Conservation (phyloP, 73 alveolate genomes). For the Paramecium primaurelia region DNA sequence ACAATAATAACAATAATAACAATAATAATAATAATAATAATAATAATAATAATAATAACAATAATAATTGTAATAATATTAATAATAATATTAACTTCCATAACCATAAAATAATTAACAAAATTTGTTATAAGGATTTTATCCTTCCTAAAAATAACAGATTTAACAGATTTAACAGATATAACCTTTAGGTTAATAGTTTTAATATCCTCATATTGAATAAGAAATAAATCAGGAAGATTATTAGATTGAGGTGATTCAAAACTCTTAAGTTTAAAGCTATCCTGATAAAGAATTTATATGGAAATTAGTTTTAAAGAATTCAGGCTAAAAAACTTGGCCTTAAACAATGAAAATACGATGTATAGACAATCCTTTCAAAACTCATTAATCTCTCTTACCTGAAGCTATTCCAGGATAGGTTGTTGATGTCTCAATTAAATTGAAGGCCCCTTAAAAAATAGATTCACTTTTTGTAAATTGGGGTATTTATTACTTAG, state of each 20-base stretch:
- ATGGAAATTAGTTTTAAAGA: background rate
- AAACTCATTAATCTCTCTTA: background rate
- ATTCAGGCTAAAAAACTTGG: constrained; percentile 9
- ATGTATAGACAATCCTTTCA: background rate
- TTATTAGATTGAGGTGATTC: background rate
- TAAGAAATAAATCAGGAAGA: background rate
- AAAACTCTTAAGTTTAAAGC: background rate
- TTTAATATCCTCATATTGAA: background rate
- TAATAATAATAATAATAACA: background rate
- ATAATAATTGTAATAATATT: background rate
- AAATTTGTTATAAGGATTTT: background rate
- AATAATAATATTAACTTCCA: background rate
- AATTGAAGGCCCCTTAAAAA: constrained; percentile 23
- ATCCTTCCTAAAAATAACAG: background rate
- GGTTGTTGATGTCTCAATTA: background rate
- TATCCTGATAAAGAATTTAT: background rate
- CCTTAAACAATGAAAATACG: constrained; percentile 6
- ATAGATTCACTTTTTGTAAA: background rate
- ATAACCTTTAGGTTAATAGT: background rate
- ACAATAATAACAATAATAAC: background rate
- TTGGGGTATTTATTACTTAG: background rate
- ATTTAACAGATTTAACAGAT: background rate
- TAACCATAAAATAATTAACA: background rate
- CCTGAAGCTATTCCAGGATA: constrained; percentile 26
- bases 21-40: background rate